Evolutionary conservation across 2,329 filamentous ascomycete genomes (phyloP).

Genomic region (Pezicula radicicola): DNA sequence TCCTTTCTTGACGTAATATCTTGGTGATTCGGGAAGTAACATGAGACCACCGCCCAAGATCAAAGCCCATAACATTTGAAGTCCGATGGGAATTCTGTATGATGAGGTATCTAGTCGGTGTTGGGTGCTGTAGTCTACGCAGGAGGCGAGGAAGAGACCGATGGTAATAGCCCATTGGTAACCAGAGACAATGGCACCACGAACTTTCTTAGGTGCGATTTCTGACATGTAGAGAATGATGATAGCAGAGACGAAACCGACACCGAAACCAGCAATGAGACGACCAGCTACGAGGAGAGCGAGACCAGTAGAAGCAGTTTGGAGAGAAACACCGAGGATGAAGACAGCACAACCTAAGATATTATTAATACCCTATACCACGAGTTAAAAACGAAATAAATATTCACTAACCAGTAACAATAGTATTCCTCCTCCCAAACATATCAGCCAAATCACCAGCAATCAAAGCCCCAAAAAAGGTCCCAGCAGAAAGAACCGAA

Average conservation of each 20-base stretch:
- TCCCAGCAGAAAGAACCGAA: slow-evolving; percentile 75
- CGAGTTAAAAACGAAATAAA: no score
- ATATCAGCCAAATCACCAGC: slow-evolving; percentile 73
- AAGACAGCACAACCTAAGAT: slow-evolving; percentile 64
- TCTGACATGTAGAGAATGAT: slow-evolving; percentile 77
- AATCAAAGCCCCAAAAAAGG: slow-evolving; percentile 75
- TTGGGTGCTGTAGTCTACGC: slow-evolving; percentile 71
- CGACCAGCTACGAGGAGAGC: slow-evolving; percentile 69
- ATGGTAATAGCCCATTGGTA: slow-evolving; percentile 85
- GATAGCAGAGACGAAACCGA: slow-evolving; percentile 77
- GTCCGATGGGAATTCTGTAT: slow-evolving; percentile 76
- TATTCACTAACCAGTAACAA: slow-evolving; percentile 49
- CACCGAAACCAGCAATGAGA: slow-evolving; percentile 72
- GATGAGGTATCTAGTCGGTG: slow-evolving; percentile 57
- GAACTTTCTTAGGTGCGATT: slow-evolving; percentile 64
- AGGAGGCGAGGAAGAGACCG: slow-evolving; percentile 71
- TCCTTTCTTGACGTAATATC: slow-evolving; percentile 80
- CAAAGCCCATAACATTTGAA: slow-evolving; percentile 79
- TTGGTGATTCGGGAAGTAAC: slow-evolving; percentile 79
- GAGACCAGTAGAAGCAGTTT: slow-evolving; percentile 54
- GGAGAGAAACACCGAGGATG: slow-evolving; percentile 63
- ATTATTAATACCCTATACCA: no score
- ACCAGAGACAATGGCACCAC: slow-evolving; percentile 75
- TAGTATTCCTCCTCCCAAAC: slow-evolving; percentile 68
- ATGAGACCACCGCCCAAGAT: slow-evolving; percentile 72